These are phyloP conservation scores for Favolaschia claudopus DNA, from an alignment of 768 basidiomycete species.

Conservation along the genomic window DNA sequence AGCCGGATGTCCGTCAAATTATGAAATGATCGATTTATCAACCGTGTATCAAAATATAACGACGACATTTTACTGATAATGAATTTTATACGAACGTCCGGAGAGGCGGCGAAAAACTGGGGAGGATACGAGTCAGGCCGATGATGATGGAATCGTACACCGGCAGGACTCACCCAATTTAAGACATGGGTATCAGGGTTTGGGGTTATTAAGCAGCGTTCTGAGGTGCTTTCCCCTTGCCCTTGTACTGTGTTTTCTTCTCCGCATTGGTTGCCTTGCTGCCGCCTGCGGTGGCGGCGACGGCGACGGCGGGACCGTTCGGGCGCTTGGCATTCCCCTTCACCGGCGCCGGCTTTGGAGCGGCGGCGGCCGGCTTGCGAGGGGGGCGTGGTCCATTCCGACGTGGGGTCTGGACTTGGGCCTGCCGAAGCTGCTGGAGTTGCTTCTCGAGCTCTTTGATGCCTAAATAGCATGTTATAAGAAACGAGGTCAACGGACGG, in stretches of 20 bases:
- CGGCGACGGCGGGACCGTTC: background rate
- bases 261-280: background rate
- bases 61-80: conserved; percentile 10
- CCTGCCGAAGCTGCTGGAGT: no score
- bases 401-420: no score
- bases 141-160: conserved; percentile 8
- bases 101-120: conserved; percentile 1
- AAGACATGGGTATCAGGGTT: background rate
- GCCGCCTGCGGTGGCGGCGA: background rate
- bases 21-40: conserved; percentile 21
- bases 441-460: background rate
- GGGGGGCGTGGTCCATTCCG: no score
- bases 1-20: conserved; percentile 19
- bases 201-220: background rate
- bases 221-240: background rate
- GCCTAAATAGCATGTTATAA: background rate
- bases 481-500: background rate
- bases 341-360: no score
- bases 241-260: background rate
- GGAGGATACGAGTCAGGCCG: conserved; percentile 17
- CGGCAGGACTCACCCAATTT: conserved; percentile 10
- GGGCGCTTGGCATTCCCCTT: background rate
- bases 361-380: no score
- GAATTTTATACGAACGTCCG: conserved; percentile 6
- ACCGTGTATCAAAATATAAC: conserved; percentile 23